These are phyloP conservation scores for Aspergillus oerlinghausenensis DNA, from an alignment of 2,329 filamentous ascomycete species.

Conservation along the genomic window DNA sequence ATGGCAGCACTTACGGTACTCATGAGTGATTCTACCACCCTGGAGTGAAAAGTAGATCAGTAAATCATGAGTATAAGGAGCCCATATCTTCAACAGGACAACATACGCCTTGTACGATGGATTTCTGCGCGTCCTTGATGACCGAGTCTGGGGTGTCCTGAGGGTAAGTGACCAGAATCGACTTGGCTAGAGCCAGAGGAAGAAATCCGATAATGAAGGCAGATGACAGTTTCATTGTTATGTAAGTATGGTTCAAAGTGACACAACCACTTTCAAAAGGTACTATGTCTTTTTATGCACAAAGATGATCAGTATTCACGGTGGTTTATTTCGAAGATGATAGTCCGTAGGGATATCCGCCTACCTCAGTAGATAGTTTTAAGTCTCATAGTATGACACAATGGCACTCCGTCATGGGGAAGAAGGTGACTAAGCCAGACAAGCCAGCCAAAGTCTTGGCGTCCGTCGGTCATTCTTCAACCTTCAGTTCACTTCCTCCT, in stretches of 20 bases:
- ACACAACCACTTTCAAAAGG: not conserved
- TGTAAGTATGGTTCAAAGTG: not conserved
- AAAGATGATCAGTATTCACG: not conserved
- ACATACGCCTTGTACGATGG: conserved; percentile 60
- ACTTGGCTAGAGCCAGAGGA: conserved; percentile 63
- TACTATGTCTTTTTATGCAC: not conserved
- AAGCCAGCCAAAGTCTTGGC: not conserved
- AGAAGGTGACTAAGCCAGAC: not conserved
- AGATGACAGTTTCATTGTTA: conserved; percentile 61
- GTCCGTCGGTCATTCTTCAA: not conserved
- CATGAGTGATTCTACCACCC: conserved; percentile 73
- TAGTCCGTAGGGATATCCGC: not conserved
- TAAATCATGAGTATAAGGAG: not conserved
- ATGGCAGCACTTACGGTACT: conserved; percentile 59
- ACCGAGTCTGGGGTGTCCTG: conserved; percentile 63
- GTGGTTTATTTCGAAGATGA: not conserved
- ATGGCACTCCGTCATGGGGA: not conserved
- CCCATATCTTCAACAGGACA: not conserved
- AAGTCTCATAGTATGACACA: no score
- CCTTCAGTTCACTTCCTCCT: not conserved
- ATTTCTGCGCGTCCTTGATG: conserved; percentile 65
- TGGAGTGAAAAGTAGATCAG: conserved; percentile 23
- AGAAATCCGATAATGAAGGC: conserved; percentile 56
- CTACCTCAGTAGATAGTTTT: no score
- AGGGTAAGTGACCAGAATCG: conserved; percentile 74